A percentile compares a stretch with the other conserved stretches of the same genome.
phyloP scores from a whole-genome alignment of 129 eudicot species.

The Arctium lappa region DNA sequence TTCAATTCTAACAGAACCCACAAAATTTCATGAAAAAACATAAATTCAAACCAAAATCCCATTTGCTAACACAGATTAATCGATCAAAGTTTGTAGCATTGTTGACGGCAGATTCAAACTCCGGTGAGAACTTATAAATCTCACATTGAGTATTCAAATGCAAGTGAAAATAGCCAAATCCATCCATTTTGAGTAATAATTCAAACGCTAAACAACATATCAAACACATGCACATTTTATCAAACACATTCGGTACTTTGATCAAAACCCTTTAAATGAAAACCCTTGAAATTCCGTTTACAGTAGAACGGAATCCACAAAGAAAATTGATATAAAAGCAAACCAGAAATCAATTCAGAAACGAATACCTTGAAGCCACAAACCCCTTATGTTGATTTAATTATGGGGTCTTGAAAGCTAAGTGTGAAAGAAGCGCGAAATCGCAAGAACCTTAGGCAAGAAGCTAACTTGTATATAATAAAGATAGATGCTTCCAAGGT shows the following conservation, averaged over 20 bases:
- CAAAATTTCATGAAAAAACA: not conserved
- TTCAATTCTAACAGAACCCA: not conserved
- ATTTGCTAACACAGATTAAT: not conserved
- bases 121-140: not conserved
- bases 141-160: not conserved
- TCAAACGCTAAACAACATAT: not conserved
- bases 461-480: not conserved
- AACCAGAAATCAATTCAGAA: not conserved
- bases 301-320: not conserved
- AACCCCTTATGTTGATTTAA: not conserved
- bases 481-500: not conserved
- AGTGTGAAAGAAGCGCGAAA: conserved; percentile 15
- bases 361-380: not conserved
- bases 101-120: not conserved
- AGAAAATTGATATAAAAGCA: not conserved
- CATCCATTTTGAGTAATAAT: not conserved
- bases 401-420: not conserved
- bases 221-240: not conserved
- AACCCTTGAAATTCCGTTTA: not conserved
- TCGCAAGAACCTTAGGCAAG: not conserved
- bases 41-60: not conserved
- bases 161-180: not conserved
- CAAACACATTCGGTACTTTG: not conserved
- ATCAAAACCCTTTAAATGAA: conserved; percentile 2
- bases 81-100: not conserved